These are phyloP conservation scores for Fusarium compactum DNA, from an alignment of 2,329 filamentous ascomycete species.

Conservation along the genomic window DNA sequence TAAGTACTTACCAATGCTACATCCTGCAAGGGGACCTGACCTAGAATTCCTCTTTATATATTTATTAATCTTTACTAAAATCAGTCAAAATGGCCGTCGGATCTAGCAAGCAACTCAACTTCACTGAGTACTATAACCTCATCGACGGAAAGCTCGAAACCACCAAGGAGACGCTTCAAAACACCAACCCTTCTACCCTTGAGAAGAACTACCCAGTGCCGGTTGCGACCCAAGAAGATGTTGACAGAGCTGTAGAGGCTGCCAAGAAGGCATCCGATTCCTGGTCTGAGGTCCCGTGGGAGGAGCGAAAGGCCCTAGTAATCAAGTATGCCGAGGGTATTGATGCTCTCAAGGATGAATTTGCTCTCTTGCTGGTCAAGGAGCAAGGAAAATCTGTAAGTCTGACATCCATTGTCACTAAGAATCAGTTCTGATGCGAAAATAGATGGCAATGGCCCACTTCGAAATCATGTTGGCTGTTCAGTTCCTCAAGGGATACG, in stretches of 20 bases:
- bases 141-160: background rate
- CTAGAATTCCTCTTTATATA: background rate
- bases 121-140: background rate
- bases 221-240: background rate
- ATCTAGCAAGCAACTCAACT: background rate
- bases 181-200: background rate
- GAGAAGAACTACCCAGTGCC: background rate
- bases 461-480: background rate
- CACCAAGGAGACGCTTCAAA: background rate
- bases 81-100: background rate
- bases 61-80: background rate
- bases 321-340: background rate
- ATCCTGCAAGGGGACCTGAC: background rate
- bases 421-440: background rate
- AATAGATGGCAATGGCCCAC: background rate
- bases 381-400: background rate
- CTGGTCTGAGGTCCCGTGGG: background rate
- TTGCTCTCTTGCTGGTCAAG: background rate
- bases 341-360: background rate
- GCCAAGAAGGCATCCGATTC: background rate
- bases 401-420: background rate
- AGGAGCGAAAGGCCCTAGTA: background rate
- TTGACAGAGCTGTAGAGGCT: background rate
- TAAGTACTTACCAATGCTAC: background rate
- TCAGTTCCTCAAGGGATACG: background rate